These are phyloP conservation scores for Gaeumannomyces tritici DNA, from an alignment of 2,329 filamentous ascomycete species.

Conservation along the genomic window DNA sequence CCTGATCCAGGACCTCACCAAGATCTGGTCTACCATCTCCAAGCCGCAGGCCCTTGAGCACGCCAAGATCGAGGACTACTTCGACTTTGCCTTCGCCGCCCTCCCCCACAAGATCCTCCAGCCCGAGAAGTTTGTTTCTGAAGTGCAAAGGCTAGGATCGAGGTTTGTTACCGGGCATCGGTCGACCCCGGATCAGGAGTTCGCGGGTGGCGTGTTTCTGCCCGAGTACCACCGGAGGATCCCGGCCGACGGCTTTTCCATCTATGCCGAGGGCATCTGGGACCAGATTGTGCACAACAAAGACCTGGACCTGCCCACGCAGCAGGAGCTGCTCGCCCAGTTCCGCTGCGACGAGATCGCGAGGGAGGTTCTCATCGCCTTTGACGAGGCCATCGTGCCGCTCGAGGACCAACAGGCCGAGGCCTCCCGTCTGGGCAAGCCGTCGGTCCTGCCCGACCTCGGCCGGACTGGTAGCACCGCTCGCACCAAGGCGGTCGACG, in stretches of 20 bases:
- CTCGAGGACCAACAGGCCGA: constrained; percentile 81
- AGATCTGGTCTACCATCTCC: constrained; percentile 87
- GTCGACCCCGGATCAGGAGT: constrained; percentile 62
- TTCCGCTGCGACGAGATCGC: constrained; percentile 97
- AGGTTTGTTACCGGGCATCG: constrained; percentile 78
- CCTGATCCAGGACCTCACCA: constrained; percentile 77
- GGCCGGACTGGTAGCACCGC: constrained; percentile 65
- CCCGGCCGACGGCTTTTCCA: constrained; percentile 90
- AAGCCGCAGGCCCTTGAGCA: constrained; percentile 84
- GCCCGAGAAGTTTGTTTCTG: constrained; percentile 77
- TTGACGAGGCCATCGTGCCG: constrained; percentile 72
- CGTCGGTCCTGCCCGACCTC: constrained; percentile 63
- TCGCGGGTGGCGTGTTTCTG: constrained; percentile 74
- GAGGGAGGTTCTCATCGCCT: constrained; percentile 73
- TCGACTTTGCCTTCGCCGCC: constrained; percentile 94
- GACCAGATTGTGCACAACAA: constrained; percentile 99
- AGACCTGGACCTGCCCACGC: constrained; percentile 89
- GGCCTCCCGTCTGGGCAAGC: constrained; percentile 60
- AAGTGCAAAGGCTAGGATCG: constrained; percentile 69
- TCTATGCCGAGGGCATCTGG: constrained; percentile 92
- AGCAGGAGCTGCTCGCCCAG: constrained; percentile 92
- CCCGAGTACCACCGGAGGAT: constrained; percentile 94
- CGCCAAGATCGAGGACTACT: constrained; percentile 91
- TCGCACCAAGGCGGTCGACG: constrained; percentile 62
- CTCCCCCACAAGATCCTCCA: constrained; percentile 96